phyloP scores from a whole-genome alignment of 2,329 filamentous ascomycete genomes.

The Diaporthe vexans region DNA sequence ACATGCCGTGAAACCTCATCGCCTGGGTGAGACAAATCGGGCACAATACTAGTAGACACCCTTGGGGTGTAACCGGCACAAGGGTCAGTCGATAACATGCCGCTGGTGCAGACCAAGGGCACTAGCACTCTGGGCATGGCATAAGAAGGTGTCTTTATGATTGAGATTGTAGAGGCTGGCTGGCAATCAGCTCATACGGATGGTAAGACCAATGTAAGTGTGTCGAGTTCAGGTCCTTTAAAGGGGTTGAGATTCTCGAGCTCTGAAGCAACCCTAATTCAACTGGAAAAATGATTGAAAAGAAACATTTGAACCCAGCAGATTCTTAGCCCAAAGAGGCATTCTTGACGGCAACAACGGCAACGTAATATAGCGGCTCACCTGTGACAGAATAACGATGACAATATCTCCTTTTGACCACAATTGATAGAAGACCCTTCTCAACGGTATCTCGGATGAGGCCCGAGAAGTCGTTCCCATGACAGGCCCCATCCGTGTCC shows the following conservation, averaged over 20 bases:
- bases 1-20: not conserved
- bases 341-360: constrained; percentile 32
- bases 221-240: no score
- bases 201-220: no score
- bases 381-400: constrained; percentile 36
- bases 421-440: not conserved
- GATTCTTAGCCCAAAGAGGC: not conserved
- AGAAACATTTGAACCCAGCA: not conserved
- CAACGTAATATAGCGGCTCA: constrained; percentile 28
- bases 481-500: not conserved
- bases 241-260: not conserved
- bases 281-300: not conserved
- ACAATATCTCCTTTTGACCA: constrained; percentile 27
- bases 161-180: not conserved
- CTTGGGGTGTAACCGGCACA: not conserved
- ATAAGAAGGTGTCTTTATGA: not conserved
- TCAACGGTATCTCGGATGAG: constrained; percentile 1
- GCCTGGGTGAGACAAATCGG: no score
- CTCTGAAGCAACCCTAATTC: not conserved
- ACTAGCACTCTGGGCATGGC: not conserved
- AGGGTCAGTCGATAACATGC: not conserved
- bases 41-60: not conserved
- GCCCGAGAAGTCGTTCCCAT: not conserved
- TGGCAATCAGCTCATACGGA: no score
- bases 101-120: not conserved